These are phyloP conservation scores for Artemisia tridentata DNA, from an alignment of 129 eudicot species.

Conservation along the genomic window DNA sequence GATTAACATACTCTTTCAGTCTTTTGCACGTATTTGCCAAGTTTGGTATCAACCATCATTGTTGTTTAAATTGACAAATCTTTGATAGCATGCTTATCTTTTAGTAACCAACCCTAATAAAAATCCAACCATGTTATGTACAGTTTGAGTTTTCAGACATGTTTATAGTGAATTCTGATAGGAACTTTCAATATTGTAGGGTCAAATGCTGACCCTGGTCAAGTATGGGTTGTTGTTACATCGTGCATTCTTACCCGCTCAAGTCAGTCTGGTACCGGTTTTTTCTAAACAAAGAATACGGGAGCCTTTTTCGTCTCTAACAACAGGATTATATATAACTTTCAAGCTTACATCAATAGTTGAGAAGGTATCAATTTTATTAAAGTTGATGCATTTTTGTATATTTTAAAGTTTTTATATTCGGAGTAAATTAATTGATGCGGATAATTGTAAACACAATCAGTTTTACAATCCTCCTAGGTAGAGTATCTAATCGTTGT, in stretches of 20 bases:
- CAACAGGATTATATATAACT: constrained; percentile 64
- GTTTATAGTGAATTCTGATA: constrained; percentile 17
- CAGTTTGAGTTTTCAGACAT: constrained; percentile 12
- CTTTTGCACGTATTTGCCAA: neutral
- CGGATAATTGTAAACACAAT: too few species aligned
- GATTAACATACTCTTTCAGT: too few species aligned
- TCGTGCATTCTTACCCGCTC: constrained; percentile 69
- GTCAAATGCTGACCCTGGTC: constrained; percentile 68
- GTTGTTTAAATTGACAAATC: neutral
- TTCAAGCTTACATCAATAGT: constrained; percentile 71
- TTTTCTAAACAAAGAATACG: constrained; percentile 63
- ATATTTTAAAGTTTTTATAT: too few species aligned
- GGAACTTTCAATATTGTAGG: constrained; percentile 34
- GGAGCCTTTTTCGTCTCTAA: constrained; percentile 71
- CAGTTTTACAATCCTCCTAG: too few species aligned
- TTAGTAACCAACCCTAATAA: neutral
- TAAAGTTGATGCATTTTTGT: too few species aligned
- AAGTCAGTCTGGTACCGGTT: constrained; percentile 58
- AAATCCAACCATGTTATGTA: constrained; percentile 2
- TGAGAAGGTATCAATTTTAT: too few species aligned
- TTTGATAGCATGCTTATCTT: constrained; percentile 12
- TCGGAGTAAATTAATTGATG: too few species aligned
- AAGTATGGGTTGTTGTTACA: constrained; percentile 53
- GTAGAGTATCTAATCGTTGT: too few species aligned
- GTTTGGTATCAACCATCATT: constrained; percentile 3